Conservation (phyloP, 768 basidiomycete genomes). For the Leccinum uliginosum region DNA sequence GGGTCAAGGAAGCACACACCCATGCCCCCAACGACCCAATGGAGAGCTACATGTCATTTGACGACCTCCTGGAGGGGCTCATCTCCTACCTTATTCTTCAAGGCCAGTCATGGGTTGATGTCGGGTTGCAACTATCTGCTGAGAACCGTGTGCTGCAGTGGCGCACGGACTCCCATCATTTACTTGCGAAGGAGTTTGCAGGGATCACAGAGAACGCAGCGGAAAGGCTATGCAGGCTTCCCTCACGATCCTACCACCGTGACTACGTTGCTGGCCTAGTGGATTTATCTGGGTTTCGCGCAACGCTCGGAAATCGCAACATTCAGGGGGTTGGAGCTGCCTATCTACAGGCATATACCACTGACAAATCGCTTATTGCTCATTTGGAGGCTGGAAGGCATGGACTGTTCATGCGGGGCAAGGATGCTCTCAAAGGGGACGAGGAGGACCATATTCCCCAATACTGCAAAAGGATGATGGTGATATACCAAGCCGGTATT, state of each 20-base stretch:
- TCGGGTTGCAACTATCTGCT: conserved; percentile 2
- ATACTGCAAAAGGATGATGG: conserved; percentile 1
- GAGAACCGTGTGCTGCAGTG: conserved; percentile 5
- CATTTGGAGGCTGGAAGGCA: conserved; percentile 6
- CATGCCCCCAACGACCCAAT: not conserved
- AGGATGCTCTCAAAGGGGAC: not conserved
- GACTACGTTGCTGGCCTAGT: conserved; percentile 3
- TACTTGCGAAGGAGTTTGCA: not conserved
- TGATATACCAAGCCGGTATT: not conserved
- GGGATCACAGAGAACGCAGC: not conserved
- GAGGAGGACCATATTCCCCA: not conserved
- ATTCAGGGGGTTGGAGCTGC: not conserved
- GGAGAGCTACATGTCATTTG: not conserved
- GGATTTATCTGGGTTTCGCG: not conserved
- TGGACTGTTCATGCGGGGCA: conserved; percentile 4
- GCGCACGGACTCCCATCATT: conserved; percentile 3
- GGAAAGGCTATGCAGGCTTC: not conserved
- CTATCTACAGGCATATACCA: conserved; percentile 7
- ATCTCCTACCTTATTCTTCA: not conserved
- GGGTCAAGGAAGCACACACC: conserved; percentile 4
- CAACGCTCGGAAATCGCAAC: not conserved
- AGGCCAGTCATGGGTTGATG: conserved; percentile 6
- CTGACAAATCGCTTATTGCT: conserved; percentile 1
- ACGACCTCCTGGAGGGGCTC: not conserved
- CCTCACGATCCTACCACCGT: not conserved